Conservation (phyloP, 2,329 filamentous ascomycete species). For the Pyrenophora graminea region DNA sequence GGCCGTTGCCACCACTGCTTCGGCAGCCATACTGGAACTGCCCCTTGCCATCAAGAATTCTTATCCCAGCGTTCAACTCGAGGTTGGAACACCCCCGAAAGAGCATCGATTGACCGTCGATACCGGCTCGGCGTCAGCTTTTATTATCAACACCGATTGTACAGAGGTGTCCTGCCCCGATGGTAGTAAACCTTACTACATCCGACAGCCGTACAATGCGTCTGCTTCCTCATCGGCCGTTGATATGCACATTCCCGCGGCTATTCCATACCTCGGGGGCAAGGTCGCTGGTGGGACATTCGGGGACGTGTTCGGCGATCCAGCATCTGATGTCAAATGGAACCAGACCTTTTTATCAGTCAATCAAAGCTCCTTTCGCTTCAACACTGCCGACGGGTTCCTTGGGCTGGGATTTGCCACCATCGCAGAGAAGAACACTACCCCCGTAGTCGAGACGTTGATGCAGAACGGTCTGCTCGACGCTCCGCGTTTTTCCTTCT, state of each 20-base stretch:
- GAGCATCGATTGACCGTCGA: constrained; percentile 22
- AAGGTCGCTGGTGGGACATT: constrained; percentile 15
- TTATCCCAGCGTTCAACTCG: constrained; percentile 11
- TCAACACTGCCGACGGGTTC: constrained; percentile 26
- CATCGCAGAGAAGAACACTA: constrained; percentile 19
- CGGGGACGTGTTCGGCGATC: constrained; percentile 16
- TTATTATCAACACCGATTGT: constrained; percentile 20
- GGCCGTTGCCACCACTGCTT: constrained; percentile 3
- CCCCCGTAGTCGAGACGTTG: constrained; percentile 23
- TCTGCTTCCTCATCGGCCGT: constrained; percentile 16
- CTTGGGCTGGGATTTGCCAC: constrained; percentile 24
- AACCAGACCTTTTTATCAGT: constrained; percentile 25
- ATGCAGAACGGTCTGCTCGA: constrained; percentile 21
- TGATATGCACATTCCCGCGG: constrained; percentile 9
- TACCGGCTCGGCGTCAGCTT: constrained; percentile 21
- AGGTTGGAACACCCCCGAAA: constrained; percentile 17
- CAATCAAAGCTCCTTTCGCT: constrained; percentile 24
- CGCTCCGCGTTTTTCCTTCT: constrained; percentile 17
- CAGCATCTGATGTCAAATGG: constrained; percentile 12
- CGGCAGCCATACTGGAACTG: constrained; percentile 20
- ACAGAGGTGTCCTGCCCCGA: constrained; percentile 17
- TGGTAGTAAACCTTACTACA: constrained; percentile 3
- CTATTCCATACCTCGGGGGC: constrained; percentile 20
- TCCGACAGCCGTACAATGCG: constrained; percentile 16
- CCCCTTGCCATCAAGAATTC: constrained; percentile 13